Evolutionary conservation across 495 filamentous ascomycete species (phyloP).

Genomic region (Echria macrotheca): DNA sequence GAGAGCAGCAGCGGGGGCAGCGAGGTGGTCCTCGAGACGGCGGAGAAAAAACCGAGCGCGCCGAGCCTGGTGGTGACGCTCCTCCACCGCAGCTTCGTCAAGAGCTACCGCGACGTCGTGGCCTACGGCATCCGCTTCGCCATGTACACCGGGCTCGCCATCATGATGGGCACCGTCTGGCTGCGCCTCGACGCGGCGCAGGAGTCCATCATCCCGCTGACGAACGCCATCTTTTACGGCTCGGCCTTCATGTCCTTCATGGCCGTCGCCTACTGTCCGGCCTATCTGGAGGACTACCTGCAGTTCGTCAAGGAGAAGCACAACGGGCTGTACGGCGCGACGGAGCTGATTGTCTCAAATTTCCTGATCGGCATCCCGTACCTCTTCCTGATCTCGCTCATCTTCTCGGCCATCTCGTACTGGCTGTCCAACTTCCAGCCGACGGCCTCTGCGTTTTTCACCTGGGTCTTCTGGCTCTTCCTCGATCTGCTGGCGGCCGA

Average conservation of each 20-base stretch:
- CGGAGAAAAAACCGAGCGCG: slow-evolving; percentile 23
- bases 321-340: slow-evolving; percentile 72
- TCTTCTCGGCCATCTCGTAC: slow-evolving; percentile 71
- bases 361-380: slow-evolving; percentile 78
- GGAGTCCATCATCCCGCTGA: slow-evolving; percentile 66
- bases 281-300: slow-evolving; percentile 72
- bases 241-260: slow-evolving; percentile 88
- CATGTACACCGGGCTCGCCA: slow-evolving; percentile 75
- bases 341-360: slow-evolving; percentile 67
- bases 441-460: slow-evolving; percentile 61
- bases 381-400: slow-evolving; percentile 65
- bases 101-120: slow-evolving; percentile 73
- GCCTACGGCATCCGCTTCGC: slow-evolving; percentile 75
- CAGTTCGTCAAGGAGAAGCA: slow-evolving; percentile 73
- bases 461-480: slow-evolving; percentile 82
- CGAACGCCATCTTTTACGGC: slow-evolving; percentile 67
- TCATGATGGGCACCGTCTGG: slow-evolving; percentile 89
- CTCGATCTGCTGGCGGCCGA: slow-evolving; percentile 77
- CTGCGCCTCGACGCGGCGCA: slow-evolving; percentile 60
- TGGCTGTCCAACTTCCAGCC: slow-evolving; percentile 75
- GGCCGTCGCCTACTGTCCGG: slow-evolving; percentile 78
- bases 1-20: slow-evolving; percentile 4
- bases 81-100: slow-evolving; percentile 69
- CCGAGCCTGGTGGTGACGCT: slow-evolving; percentile 34
- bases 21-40: slow-evolving; percentile 6